Base-by-base conservation (phyloP, 371 early-diverging fungal genomes). In the Polyrhizophydium stewartii region DNA sequence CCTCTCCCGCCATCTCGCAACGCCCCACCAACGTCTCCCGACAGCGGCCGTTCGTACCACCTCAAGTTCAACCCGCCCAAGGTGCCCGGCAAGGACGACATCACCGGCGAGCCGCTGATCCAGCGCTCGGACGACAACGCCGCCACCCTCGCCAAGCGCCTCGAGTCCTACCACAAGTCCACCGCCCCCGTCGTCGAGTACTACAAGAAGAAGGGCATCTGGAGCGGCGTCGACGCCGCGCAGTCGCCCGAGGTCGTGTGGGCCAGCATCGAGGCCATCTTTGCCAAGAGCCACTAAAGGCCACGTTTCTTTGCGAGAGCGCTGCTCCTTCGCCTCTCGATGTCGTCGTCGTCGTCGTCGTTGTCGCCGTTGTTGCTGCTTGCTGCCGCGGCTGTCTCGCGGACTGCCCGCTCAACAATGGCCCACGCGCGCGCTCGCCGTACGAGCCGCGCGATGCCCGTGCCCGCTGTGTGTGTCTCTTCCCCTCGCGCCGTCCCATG, bases 71-170 rank as follows among this genome's bases (percentile, higher is more conserved):
- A 72, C 63, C 99, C 99, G 59, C 99, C 99, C 63, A 96, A 96
- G 87, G 81, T 81, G 45, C 59, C 85, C 31, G 89, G 87, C 84
- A 92, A 84, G 71, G 98, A 98, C 76, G 98, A 98, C 75, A 71
- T 92, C 56, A 99, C 99, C 67, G 93, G 97, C 62, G 96, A 94
- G 78, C 94, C 99, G 63, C 85, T 98, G 49, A 86, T 97, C 61
- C 94, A 93, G 74, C 89, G 99, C 60, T 89, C 94, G 3, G 99
- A 99, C 74, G 99, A 99, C 77, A 99, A 96, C 70, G 96, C 87
- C 61, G 93, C 87, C 45, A 90, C 97, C 21, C 85, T 97, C 60
- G 88, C 82, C 73, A 96, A 94, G 87, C 91, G 99, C 62, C 83
- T 98, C 63, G 88, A 79, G 22, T 80, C 91, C 27, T 99, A 96